Conservation (phyloP, 108 stramenopile species). For the Cyclotella choctawhatcheeana region DNA sequence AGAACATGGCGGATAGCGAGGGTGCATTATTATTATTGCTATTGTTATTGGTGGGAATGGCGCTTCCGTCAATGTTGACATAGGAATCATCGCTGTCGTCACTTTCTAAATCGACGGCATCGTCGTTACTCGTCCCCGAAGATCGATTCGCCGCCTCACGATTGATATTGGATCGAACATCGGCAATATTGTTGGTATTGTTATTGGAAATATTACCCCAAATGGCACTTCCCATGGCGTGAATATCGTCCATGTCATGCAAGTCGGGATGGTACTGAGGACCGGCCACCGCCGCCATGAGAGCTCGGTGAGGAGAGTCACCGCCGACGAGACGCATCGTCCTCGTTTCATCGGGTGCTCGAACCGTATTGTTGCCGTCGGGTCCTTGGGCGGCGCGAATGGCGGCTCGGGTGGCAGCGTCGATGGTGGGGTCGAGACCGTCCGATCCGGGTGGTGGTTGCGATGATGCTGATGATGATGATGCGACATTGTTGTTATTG, state of each 20-base stretch:
- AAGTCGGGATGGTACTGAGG: conserved; percentile 24
- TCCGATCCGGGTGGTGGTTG: neutral
- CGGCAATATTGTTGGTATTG: no score
- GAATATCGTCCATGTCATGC: conserved; percentile 15
- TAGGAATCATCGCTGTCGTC: conserved; percentile 37
- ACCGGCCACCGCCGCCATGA: conserved; percentile 39
- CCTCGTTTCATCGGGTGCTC: conserved; percentile 86
- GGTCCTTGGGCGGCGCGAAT: neutral
- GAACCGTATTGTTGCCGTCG: conserved; percentile 21
- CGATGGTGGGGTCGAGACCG: neutral
- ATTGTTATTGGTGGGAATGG: neutral
- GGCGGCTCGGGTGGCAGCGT: conserved; percentile 1
- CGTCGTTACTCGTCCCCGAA: conserved; percentile 1
- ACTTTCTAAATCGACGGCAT: conserved; percentile 29
- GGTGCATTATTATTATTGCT: conserved; percentile 17
- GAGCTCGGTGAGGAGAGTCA: conserved; percentile 7
- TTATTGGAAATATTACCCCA: conserved; percentile 16
- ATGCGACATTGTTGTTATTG: neutral
- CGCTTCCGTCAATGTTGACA: conserved; percentile 6
- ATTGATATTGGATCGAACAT: conserved; percentile 56
- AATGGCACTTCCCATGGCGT: conserved; percentile 39
- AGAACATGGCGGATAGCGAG: conserved; percentile 79
- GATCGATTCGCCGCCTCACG: conserved; percentile 46
- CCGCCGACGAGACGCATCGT: conserved; percentile 87
- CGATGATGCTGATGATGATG: neutral